Evolutionary conservation across 768 basidiomycete species (phyloP), one percentile per base, ranked within the genome.

Genomic region (Boletus vinaceobasis): DNA sequence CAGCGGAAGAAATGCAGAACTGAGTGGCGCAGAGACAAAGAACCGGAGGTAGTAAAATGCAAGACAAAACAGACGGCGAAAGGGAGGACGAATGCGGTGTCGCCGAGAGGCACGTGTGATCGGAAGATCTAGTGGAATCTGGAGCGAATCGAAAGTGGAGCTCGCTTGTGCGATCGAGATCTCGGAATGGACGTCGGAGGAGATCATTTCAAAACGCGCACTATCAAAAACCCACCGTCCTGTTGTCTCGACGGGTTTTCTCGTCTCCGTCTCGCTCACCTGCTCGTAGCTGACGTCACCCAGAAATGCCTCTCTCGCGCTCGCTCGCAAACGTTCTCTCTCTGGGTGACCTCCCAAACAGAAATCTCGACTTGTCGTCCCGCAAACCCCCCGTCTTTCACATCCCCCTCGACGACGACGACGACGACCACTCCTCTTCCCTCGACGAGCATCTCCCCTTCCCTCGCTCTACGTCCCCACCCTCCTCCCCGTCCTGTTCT

Each of bases 301-400:
- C 27, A 4, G 26, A 63, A 52, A 70, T 67, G 68, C 5, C 54
- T 23, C 23, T 57, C 13, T 43, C 17, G 44, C 66, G 64, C 23
- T 53, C 70, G 6, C 77, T 77, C 62, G 71, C 75, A 39, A 72
- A 76, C 27, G 73, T 84, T 52, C 71, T 73, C 17, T 68, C 78
- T 11, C 71, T 84, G 43, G 74, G 75, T 27, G 46, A 61, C 17
- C 76, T 83, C 35, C 83, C 83, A 44, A 73, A 72, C 29, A 71
- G 77, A 59, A 62, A 68, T 15, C 45, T 45, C 19, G 43, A 48
- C 64, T 56, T 50, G 52, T 45, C 63, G 45, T 38, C 50, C 46
- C 62, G 43, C 6, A 67, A 62, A 55, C 26, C 17, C 0, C 53
- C 58, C 51, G 51, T 61, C n/a, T 65, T 62, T 40, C 48, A 65